phyloP scores from a whole-genome alignment of 2,329 filamentous ascomycete species.

The Xylaria sp. region DNA sequence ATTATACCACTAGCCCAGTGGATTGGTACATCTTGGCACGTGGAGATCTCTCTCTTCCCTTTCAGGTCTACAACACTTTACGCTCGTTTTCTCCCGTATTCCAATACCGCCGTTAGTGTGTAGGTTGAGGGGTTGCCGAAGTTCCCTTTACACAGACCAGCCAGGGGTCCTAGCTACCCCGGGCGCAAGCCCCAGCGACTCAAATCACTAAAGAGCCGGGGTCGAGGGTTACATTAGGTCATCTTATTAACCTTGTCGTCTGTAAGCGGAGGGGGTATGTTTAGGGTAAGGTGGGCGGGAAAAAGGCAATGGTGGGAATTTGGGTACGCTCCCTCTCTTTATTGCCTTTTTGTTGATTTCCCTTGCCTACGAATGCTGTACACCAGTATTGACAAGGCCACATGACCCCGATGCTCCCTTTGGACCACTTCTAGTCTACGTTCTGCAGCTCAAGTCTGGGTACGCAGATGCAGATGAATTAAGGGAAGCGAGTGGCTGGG shows the following conservation, averaged over 20 bases:
- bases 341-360: neutral
- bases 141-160: constrained; percentile 7
- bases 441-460: neutral
- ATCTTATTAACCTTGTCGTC: constrained; percentile 31
- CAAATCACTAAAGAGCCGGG: constrained; percentile 31
- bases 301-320: constrained; percentile 6
- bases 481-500: neutral
- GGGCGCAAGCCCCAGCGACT: constrained; percentile 25
- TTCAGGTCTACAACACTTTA: neutral
- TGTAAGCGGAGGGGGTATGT: constrained; percentile 22
- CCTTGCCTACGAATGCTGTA: neutral
- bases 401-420: neutral
- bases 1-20: neutral
- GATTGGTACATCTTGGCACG: neutral
- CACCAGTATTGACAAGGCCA: neutral
- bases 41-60: constrained; percentile 13
- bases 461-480: neutral
- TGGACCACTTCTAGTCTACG: neutral
- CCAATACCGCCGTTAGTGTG: neutral
- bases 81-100: constrained; percentile 10
- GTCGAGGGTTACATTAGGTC: constrained; percentile 35
- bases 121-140: constrained; percentile 11
- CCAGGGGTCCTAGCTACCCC: constrained; percentile 30
- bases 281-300: constrained; percentile 21
- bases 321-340: neutral